Evolutionary conservation across 371 early-diverging fungal species (phyloP), one percentile per base, ranked within the genome.

Genomic region (Zychaea mexicana): DNA sequence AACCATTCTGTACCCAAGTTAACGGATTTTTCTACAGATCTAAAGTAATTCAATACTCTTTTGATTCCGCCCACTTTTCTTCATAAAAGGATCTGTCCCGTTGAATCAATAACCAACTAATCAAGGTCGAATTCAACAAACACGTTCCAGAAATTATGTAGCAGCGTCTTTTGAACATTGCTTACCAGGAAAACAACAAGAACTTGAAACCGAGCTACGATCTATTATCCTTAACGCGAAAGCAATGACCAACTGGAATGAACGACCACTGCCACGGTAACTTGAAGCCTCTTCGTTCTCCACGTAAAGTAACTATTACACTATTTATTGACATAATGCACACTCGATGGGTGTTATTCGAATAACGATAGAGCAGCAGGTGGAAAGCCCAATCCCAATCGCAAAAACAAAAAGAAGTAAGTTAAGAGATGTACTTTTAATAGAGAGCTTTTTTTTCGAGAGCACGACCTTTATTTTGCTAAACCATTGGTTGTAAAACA

Each of bases 221-320:
- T 60, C 57, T 2, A 38, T 85, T 67, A 84, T 88, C 38, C 62
- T 61, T n/a, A 64, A 65, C 19, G 65, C 74, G 26, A 75, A 69
- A 56, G 71, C 75, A 62, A 73, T 72, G 0, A 76, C 82, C 0
- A 79, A 85, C 52, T 89, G 89, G 87, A 83, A 54, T 21, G 60
- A 65, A 42, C 27, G 24, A 26, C 39, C 38, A 3, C 26, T 65
- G 45, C 65, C 65, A 31, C 54, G 24, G 65, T 65, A 65, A n/a
- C 8, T 9, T 36, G 38, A 36, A 49, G 24, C 49, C 7, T 22
- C n/a, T 24, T 19, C 24, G 2, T 47, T 26, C 24, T 24, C 24
- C 24, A 22, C 8, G 3, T 26, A 22, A 22, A 7, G 3, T 26
- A 21, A 3, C 13, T 9, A 22, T 24, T 24, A 9, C n/a, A 3